phyloP scores from a whole-genome alignment of 116 monocot genomes.

The Zostera marina region DNA sequence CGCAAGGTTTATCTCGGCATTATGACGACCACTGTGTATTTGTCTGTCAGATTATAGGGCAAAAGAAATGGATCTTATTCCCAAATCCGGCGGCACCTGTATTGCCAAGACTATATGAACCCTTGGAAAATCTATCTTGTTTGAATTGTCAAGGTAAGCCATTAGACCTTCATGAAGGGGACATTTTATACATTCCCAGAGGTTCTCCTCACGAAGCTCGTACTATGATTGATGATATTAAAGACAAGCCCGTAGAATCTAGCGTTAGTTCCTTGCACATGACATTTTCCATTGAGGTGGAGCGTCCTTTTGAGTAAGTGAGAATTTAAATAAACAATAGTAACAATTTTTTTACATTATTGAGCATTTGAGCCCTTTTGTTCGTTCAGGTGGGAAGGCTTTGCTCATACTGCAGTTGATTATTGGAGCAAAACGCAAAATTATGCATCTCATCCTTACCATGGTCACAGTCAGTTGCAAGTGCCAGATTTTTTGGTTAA shows the following conservation, averaged over 20 bases:
- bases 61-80: slow-evolving; percentile 45
- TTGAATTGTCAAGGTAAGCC: slow-evolving; percentile 5
- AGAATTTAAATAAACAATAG: too few species aligned
- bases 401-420: slow-evolving; percentile 64
- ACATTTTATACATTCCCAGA: slow-evolving; percentile 82
- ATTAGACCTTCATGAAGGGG: slow-evolving; percentile 38
- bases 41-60: slow-evolving; percentile 65
- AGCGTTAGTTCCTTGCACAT: slow-evolving; percentile 50
- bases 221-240: slow-evolving; percentile 19
- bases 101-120: slow-evolving; percentile 65
- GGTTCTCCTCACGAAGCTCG: slow-evolving; percentile 76
- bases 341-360: too few species aligned
- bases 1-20: slow-evolving; percentile 71
- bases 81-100: slow-evolving; percentile 8
- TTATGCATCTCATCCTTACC: slow-evolving; percentile 3
- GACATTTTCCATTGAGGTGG: slow-evolving; percentile 90
- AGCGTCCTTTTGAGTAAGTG: slow-evolving; percentile 91
- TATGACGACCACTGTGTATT: slow-evolving; percentile 94
- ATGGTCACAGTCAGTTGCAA: slow-evolving; percentile 5
- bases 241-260: slow-evolving; percentile 3
- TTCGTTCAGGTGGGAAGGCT: slow-evolving; percentile 95
- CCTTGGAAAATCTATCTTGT: slow-evolving; percentile 10
- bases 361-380: background rate
- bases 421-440: slow-evolving; percentile 52
- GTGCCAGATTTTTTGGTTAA: slow-evolving; percentile 17